Conservation (phyloP, 345 rosid species). For the Bruguiera sexangula region DNA sequence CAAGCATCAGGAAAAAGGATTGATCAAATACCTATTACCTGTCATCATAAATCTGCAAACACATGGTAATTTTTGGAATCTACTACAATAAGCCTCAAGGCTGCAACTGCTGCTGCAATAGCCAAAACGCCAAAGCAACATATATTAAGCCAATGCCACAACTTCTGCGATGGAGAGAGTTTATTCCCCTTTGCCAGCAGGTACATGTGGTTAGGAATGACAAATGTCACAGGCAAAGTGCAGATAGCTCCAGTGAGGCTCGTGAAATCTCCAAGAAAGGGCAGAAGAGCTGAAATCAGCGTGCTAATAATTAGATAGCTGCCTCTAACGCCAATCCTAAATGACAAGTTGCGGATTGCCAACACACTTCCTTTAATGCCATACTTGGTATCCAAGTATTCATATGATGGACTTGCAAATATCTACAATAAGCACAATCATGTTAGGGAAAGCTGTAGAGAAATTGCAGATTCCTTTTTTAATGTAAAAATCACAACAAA, state of each 20-base stretch:
- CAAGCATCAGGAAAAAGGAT: no score
- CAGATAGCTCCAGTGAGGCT: constrained; percentile 90
- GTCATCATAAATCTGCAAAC: constrained; percentile 68
- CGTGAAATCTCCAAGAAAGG: constrained; percentile 87
- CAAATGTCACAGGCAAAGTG: constrained; percentile 84
- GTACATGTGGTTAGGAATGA: constrained; percentile 90
- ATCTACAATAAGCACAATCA: constrained; percentile 37
- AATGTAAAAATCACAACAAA: no score
- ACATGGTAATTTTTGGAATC: constrained; percentile 78
- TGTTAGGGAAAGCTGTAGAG: background rate
- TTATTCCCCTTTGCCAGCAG: constrained; percentile 53
- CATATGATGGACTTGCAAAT: constrained; percentile 87
- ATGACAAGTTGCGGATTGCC: constrained; percentile 46
- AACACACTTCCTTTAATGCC: constrained; percentile 70
- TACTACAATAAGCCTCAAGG: constrained; percentile 65
- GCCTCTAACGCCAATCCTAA: constrained; percentile 67
- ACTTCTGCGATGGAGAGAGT: constrained; percentile 41
- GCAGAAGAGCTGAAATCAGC: constrained; percentile 69
- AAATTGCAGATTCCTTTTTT: no score
- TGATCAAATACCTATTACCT: background rate
- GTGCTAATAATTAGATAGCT: constrained; percentile 70
- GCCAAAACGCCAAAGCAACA: constrained; percentile 59
- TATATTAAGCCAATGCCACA: constrained; percentile 90
- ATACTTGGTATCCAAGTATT: constrained; percentile 76
- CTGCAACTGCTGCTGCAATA: constrained; percentile 63